Base-by-base conservation (phyloP, 2,329 filamentous ascomycete genomes). In the Pestalotiopsis sp. region DNA sequence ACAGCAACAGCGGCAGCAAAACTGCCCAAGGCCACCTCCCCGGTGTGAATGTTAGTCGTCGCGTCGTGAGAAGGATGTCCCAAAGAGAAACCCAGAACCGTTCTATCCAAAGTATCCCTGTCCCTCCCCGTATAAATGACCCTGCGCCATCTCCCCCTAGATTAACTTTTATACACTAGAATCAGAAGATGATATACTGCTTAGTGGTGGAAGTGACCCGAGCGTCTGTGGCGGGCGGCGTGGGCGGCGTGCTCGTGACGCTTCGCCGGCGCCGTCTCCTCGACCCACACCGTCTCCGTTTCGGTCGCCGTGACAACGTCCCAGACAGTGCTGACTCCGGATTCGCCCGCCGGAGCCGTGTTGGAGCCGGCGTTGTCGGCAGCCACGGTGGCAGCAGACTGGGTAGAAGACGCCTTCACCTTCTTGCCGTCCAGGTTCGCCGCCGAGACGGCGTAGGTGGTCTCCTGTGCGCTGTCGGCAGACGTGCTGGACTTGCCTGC, bases 301-400 rank as follows among this genome's bases (percentile, higher is more conserved):
- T 62, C n/a, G 17, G 65, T 67, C 57, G 58, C 65, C 6, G 65
- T 67, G 41, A 62, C 41, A 14, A 61, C 49, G 27, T 67, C 65
- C 52, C 52, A 67, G 25, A 67, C 57, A 13, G 58, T 67, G 38
- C 36, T 27, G 31, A 36, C 14, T 41, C 25, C 38, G 25, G 13
- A 11, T 13, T 55, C 25, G 52, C 27, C 25, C 9, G 20, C 25
- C 4, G 12, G 23, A 55, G 39, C 45, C n/a, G 39, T 36, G n/a
- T 39, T 13, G 20, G 20, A 17, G 17, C 9, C 45, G 25, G 20
- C 55, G 38, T 25, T 52, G 31, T 38, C 39, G 27, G 20, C 39
- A 11, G 49, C 52, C 14, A 39, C 63, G 11, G 13, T 45, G 36
- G 64, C 58, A n/a, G 64, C 49, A 14, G 25, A 11, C 25, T 60